Percentiles rank a stretch among this genome's conserved stretches.
Conservation (phyloP, 176 grass and related monocot genomes). For the sorghum (Sorghum bicolor) region Sorghum_bicolor_NCBIv3 NC_012870.2:12662001-12662500, state of each 20-base stretch:
- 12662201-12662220: neutral
- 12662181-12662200: constrained; percentile 8
- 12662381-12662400: neutral
- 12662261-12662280: neutral
- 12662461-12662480: constrained; percentile 26
- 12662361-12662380: neutral
- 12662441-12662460: neutral
- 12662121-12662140: neutral
- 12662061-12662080: neutral
- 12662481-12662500: neutral
- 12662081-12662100: neutral
- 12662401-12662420: neutral
- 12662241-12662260: neutral
- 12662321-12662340: too few species aligned
- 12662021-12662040: constrained; percentile 7
- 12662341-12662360: neutral
- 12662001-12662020: neutral
- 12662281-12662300: neutral
- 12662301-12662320: too few species aligned
- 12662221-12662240: neutral
- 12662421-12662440: neutral
- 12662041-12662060: constrained; percentile 10
- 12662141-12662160: neutral
- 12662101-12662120: neutral
- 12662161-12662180: neutral